Evolutionary conservation across 331 rosid genomes (phyloP).

Genomic region (Acacia pycnantha): DNA sequence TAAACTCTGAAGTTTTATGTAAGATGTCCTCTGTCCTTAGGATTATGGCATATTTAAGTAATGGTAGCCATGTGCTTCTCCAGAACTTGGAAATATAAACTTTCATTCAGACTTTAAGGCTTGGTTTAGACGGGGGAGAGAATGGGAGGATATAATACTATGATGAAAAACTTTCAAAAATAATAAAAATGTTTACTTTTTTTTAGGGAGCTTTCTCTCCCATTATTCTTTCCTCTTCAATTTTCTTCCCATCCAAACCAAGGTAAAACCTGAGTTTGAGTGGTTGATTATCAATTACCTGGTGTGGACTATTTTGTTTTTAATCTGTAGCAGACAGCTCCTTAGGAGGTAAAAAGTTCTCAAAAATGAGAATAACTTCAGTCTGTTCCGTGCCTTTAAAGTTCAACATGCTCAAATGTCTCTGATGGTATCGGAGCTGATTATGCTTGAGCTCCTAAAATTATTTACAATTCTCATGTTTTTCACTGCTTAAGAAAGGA

Average conservation of each 20-base stretch:
- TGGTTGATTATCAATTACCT: not conserved
- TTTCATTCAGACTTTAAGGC: not conserved
- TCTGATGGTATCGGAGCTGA: not conserved
- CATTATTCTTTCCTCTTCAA: not conserved
- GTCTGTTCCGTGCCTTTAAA: not conserved
- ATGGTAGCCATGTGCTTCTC: not conserved
- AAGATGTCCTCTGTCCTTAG: not conserved
- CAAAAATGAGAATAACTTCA: not conserved
- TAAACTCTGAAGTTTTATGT: not conserved
- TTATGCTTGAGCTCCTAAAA: not conserved
- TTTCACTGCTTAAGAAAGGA: not conserved
- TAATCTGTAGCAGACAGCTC: not conserved
- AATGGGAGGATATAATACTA: not conserved
- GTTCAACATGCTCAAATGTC: not conserved
- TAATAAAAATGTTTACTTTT: too few species aligned
- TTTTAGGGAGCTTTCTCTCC: not conserved
- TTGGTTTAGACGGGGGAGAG: not conserved
- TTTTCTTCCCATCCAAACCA: too few species aligned
- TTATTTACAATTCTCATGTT: not conserved
- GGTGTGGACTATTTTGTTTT: not conserved
- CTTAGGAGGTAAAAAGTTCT: not conserved
- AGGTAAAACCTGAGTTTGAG: not conserved
- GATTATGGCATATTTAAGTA: not conserved
- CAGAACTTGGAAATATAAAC: not conserved
- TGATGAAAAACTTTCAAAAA: not conserved